Base-by-base conservation (phyloP, 371 early-diverging fungal genomes). In the Syncephalis plumigaleata region DNA sequence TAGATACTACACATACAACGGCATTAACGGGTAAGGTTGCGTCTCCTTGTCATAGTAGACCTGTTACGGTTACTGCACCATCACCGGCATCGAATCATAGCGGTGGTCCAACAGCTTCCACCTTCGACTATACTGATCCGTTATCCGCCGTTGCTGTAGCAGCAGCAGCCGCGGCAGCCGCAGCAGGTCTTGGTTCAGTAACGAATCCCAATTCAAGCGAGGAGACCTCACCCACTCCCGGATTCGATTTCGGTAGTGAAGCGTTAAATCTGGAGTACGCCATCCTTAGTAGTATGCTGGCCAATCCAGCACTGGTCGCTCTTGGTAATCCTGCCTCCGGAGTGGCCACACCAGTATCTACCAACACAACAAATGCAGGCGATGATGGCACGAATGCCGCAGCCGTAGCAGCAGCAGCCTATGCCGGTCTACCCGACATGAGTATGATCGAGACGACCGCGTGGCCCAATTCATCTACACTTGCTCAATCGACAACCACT, bases 171-270 rank as follows among this genome's bases (percentile, higher is more conserved):
- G 20, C 20, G 9, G 20, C 39, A 15, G 20, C 22, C 3, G 31
- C 15, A 7, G 16, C 24, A 26, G 31, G 3, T 13, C 9, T 17
- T 24, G 24, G 21, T 36, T 25, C 42, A 11, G 18, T 39, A 22
- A 50, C 52, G 43, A 18, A 52, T 20, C 17, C 48, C 21, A 47
- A 44, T 36, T 38, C 38, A 49, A 16, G 44, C 44, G 4, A 51
- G 54, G 20, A 50, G 56, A 25, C 55, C 11, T 24, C 56, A 40
- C 40, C 16, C 3, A 15, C 16, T n/a, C 51, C 65, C 48, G 73
- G 67, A 40, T 91, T 91, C 66, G 85, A 81, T 42, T 89, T 88
- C 66, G 85, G 82, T 42, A 88, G 88, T 1, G 87, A 83, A 38
- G 68, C 83, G 16, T 66, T 83, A 52, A 87, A 84, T 57, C 71